These are phyloP conservation scores for Phaeoacremonium minimum DNA, from an alignment of 2,329 filamentous ascomycete genomes.

Conservation along the genomic window DNA sequence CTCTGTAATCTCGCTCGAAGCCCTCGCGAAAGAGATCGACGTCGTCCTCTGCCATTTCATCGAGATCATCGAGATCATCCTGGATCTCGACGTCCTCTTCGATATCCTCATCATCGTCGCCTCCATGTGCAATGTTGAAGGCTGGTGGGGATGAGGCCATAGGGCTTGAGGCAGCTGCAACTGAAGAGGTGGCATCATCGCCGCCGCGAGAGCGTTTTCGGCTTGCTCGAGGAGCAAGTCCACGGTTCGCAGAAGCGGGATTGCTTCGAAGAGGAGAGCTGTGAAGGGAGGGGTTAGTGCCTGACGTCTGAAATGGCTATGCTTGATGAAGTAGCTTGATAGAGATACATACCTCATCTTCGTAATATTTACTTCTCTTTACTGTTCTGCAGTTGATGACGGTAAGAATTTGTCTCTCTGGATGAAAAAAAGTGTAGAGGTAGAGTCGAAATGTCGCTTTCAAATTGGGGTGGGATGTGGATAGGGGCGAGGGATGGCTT, in stretches of 20 bases:
- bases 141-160: conserved; percentile 64
- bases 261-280: conserved; percentile 81
- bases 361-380: background rate
- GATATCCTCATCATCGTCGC: conserved; percentile 67
- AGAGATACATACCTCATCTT: conserved; percentile 11
- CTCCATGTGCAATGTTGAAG: conserved; percentile 61
- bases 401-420: too few species aligned
- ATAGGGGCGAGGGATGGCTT: background rate
- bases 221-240: conserved; percentile 45
- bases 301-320: conserved; percentile 13
- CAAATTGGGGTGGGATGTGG: background rate
- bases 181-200: conserved; percentile 47
- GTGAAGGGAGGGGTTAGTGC: conserved; percentile 7
- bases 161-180: conserved; percentile 51
- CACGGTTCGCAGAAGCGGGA: conserved; percentile 80
- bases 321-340: too few species aligned
- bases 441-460: too few species aligned
- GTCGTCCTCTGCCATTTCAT: conserved; percentile 77
- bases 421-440: too few species aligned
- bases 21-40: conserved; percentile 74
- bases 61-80: conserved; percentile 71
- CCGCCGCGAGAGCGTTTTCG: conserved; percentile 53
- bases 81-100: conserved; percentile 69
- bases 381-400: too few species aligned
- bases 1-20: conserved; percentile 66